Evolutionary conservation across 2,329 filamentous ascomycete species (phyloP).

Genomic region (Trichoderma afroharzianum): DNA sequence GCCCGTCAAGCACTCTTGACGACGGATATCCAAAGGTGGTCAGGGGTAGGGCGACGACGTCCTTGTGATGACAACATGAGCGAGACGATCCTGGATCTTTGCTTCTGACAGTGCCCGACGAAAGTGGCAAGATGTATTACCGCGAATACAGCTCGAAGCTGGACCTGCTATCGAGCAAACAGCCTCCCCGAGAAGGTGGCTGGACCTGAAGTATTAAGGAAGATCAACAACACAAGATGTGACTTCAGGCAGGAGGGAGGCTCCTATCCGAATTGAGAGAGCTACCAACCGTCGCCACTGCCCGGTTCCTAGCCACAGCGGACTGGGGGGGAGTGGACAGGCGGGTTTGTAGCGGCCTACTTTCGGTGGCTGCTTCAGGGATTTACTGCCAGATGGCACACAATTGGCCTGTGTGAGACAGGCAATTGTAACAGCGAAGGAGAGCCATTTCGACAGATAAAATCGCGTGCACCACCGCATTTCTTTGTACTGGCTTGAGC

Average conservation of each 20-base stretch:
- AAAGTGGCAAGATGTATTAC: not conserved
- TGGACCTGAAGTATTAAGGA: slow-evolving; percentile 6
- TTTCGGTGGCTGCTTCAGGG: slow-evolving; percentile 14
- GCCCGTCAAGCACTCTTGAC: slow-evolving; percentile 22
- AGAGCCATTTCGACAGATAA: slow-evolving; percentile 32
- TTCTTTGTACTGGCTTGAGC: slow-evolving; percentile 25
- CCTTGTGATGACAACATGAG: slow-evolving; percentile 17
- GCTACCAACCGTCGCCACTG: slow-evolving; percentile 15
- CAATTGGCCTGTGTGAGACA: slow-evolving; percentile 11
- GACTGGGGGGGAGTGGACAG: slow-evolving; percentile 1
- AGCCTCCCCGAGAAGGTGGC: not conserved
- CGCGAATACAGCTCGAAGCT: not conserved
- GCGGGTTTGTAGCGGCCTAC: slow-evolving; percentile 1
- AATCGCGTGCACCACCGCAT: slow-evolving; percentile 28
- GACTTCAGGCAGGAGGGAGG: slow-evolving; percentile 9
- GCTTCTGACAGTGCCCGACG: not conserved
- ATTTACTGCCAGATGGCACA: slow-evolving; percentile 18
- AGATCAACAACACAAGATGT: not conserved
- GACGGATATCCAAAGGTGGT: slow-evolving; percentile 18
- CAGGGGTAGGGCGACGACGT: slow-evolving; percentile 18
- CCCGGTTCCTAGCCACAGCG: slow-evolving; percentile 11
- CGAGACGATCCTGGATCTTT: slow-evolving; percentile 22
- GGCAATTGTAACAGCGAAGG: slow-evolving; percentile 14
- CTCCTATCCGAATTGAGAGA: slow-evolving; percentile 12
- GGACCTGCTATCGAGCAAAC: not conserved